phyloP scores from a whole-genome alignment of 2,329 filamentous ascomycete genomes.

The Calonectria naviculata region DNA sequence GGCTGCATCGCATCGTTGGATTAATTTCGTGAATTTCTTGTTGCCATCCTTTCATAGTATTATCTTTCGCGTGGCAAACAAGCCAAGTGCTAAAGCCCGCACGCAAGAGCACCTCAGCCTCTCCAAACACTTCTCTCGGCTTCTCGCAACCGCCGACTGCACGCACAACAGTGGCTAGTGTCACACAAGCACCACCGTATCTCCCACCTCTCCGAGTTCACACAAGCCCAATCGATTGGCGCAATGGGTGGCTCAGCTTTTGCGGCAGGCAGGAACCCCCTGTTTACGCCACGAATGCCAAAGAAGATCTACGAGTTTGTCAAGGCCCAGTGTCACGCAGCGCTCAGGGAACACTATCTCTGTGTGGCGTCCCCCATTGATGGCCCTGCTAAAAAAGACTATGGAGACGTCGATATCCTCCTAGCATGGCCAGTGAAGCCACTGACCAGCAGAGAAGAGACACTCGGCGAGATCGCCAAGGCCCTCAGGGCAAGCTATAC shows the following conservation, averaged over 20 bases:
- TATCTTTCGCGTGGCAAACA: too few species aligned
- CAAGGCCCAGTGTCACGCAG: conserved; percentile 55
- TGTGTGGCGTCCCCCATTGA: conserved; percentile 72
- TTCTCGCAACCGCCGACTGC: neutral
- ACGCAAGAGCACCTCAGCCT: neutral
- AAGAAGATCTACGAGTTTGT: conserved; percentile 65
- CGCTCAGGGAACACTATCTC: conserved; percentile 63
- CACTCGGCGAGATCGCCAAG: conserved; percentile 45
- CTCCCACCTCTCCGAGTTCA: neutral
- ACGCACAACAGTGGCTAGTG: neutral
- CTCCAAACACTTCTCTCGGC: neutral
- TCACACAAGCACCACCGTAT: neutral
- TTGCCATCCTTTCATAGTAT: neutral
- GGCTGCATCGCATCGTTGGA: neutral
- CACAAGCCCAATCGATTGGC: neutral
- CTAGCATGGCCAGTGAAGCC: conserved; percentile 53
- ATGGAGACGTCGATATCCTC: conserved; percentile 81
- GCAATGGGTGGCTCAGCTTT: conserved; percentile 77
- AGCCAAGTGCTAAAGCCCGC: neutral
- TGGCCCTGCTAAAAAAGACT: conserved; percentile 73
- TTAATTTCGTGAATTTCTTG: neutral
- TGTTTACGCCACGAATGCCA: conserved; percentile 75
- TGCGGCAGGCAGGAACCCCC: conserved; percentile 52
- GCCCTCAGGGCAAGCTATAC: conserved; percentile 46
- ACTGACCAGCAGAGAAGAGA: conserved; percentile 16